These are phyloP conservation scores for Sarocladium brachiariae DNA, from an alignment of 2,329 filamentous ascomycete species.

Conservation along the genomic window DNA sequence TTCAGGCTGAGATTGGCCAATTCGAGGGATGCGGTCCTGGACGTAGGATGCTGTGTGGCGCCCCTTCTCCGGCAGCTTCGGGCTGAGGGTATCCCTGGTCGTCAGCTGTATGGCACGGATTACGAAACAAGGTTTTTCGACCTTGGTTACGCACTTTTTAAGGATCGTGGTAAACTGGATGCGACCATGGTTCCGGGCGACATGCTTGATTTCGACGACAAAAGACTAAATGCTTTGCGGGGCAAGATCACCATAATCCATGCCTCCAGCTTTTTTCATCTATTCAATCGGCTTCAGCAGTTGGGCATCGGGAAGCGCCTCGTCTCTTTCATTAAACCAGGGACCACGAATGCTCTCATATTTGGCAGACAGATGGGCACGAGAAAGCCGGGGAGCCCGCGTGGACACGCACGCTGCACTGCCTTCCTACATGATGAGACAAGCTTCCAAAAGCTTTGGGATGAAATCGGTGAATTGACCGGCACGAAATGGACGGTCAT, in stretches of 20 bases:
- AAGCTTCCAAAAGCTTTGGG: constrained; percentile 48
- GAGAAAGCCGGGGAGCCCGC: constrained; percentile 17
- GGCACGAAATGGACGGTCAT: constrained; percentile 42
- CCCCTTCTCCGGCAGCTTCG: constrained; percentile 43
- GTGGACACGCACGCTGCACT: constrained; percentile 11
- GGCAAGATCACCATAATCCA: constrained; percentile 41
- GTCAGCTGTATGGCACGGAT: constrained; percentile 44
- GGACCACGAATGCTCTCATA: constrained; percentile 38
- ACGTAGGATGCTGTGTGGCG: constrained; percentile 45
- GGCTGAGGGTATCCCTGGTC: constrained; percentile 40
- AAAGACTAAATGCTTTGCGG: constrained; percentile 25
- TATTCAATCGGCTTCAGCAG: constrained; percentile 41
- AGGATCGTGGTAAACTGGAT: constrained; percentile 42
- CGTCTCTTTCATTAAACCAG: constrained; percentile 37
- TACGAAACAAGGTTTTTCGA: constrained; percentile 44
- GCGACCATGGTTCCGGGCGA: constrained; percentile 45
- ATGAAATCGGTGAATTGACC: constrained; percentile 42
- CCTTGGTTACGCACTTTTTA: constrained; percentile 58
- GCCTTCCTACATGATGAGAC: constrained; percentile 39
- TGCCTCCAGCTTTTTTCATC: constrained; percentile 43
- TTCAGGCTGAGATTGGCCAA: constrained; percentile 31
- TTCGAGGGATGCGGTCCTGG: constrained; percentile 36
- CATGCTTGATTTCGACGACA: constrained; percentile 35
- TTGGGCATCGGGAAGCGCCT: constrained; percentile 37
- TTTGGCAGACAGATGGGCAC: constrained; percentile 46